phyloP scores from a whole-genome alignment of 192 early-diverging fungal species.

The Entophlyctis helioformis region DNA sequence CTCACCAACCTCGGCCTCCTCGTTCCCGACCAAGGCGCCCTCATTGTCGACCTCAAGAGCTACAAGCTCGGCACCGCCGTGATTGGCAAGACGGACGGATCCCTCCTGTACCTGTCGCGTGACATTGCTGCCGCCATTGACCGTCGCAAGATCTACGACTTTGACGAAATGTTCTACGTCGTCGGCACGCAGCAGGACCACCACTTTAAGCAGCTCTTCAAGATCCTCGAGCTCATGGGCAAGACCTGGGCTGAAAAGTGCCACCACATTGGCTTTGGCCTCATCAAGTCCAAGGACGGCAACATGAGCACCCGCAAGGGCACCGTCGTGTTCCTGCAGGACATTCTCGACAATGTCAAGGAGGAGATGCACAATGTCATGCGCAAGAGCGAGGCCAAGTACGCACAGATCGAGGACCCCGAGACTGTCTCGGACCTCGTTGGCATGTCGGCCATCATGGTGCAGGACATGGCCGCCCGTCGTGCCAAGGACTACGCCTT shows the following conservation, averaged over 20 bases:
- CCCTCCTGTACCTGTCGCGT: constrained; percentile 86
- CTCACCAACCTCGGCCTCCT: constrained; percentile 63
- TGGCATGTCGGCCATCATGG: constrained; percentile 84
- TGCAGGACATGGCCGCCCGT: constrained; percentile 82
- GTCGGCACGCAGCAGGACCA: constrained; percentile 81
- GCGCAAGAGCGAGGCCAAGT: constrained; percentile 77
- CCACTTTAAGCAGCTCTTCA: constrained; percentile 92
- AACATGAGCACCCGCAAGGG: constrained; percentile 93
- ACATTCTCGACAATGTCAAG: constrained; percentile 78
- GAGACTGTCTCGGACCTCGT: constrained; percentile 70
- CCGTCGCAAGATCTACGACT: constrained; percentile 77
- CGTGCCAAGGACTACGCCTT: constrained; percentile 94
- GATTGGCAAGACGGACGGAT: constrained; percentile 83
- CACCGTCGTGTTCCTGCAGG: constrained; percentile 88
- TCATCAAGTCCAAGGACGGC: constrained; percentile 70
- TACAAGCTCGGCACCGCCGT: constrained; percentile 76
- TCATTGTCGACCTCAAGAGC: constrained; percentile 70
- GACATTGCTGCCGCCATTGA: constrained; percentile 93
- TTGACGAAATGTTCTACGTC: constrained; percentile 89
- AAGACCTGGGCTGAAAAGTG: constrained; percentile 73
- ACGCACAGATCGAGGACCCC: constrained; percentile 73
- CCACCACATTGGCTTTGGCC: constrained; percentile 87
- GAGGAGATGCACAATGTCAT: constrained; percentile 86
- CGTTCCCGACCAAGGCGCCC: constrained; percentile 68
- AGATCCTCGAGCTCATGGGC: constrained; percentile 71